Evolutionary conservation across 805 yeast genomes (phyloP).

Genomic region (Hanseniaspora guilliermondii): DNA sequence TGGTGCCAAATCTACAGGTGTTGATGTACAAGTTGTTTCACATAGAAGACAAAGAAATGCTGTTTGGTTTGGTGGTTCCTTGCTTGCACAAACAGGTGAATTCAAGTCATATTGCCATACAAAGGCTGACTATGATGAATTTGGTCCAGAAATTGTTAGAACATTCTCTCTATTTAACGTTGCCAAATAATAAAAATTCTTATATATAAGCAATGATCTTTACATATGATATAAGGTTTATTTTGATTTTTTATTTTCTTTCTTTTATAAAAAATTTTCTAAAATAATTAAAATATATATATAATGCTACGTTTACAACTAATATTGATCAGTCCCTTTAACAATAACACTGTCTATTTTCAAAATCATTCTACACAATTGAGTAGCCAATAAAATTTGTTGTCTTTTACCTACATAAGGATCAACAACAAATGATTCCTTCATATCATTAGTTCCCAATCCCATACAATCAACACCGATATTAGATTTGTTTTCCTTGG

Average conservation of each 20-base stretch:
- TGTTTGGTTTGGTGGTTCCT: constrained; percentile 98
- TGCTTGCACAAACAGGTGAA: constrained; percentile 93
- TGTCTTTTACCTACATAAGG: constrained; percentile 96
- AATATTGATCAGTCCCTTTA: constrained; percentile 69
- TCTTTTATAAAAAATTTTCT: neutral
- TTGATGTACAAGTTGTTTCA: constrained; percentile 89
- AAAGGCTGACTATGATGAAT: constrained; percentile 92
- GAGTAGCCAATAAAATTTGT: constrained; percentile 90
- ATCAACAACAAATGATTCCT: constrained; percentile 84
- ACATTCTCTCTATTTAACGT: constrained; percentile 90
- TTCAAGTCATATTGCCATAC: constrained; percentile 94
- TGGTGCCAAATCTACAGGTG: constrained; percentile 74
- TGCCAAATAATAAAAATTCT: constrained; percentile 37
- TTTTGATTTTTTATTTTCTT: neutral
- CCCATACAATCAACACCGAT: constrained; percentile 94
- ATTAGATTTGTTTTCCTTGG: constrained; percentile 52
- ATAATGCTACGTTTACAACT: neutral
- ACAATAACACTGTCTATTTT: constrained; percentile 94
- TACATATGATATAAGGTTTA: neutral
- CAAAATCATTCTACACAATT: constrained; percentile 91
- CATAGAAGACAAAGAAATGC: constrained; percentile 98
- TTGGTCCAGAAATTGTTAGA: constrained; percentile 95
- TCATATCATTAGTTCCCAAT: constrained; percentile 81
- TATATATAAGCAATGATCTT: neutral
- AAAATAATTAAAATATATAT: neutral